phyloP scores from a whole-genome alignment of 2,329 filamentous ascomycete genomes.

The Davidsoniella virescens region DNA sequence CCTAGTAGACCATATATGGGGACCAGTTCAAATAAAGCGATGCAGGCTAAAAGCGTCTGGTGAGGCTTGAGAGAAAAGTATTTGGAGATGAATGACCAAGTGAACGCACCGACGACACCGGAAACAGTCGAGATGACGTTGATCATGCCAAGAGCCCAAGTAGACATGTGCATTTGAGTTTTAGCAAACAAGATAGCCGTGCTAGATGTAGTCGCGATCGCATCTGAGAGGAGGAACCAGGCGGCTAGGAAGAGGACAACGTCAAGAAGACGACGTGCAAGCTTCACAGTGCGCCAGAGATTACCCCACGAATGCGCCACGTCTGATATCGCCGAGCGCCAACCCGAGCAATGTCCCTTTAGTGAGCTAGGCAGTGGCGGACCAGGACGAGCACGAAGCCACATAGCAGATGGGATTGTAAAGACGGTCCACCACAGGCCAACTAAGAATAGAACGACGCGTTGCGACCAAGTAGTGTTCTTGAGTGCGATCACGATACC shows the following conservation, averaged over 20 bases:
- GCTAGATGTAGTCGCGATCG: constrained; percentile 83
- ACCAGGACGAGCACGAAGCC: constrained; percentile 75
- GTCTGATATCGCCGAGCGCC: constrained; percentile 36
- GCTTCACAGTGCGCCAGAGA: constrained; percentile 60
- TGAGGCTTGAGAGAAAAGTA: constrained; percentile 54
- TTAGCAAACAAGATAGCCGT: constrained; percentile 94
- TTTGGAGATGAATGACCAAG: constrained; percentile 68
- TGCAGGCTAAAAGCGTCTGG: constrained; percentile 85
- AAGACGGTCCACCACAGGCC: constrained; percentile 90
- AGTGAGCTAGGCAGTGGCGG: constrained; percentile 46
- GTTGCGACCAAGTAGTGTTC: constrained; percentile 70
- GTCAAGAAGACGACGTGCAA: constrained; percentile 57
- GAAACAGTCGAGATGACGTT: constrained; percentile 78
- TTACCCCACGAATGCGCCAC: constrained; percentile 74
- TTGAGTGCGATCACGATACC: constrained; percentile 55
- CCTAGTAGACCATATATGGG: constrained; percentile 81
- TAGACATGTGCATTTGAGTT: constrained; percentile 76
- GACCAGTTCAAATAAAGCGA: constrained; percentile 78
- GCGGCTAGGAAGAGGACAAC: constrained; percentile 66
- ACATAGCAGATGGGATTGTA: constrained; percentile 73
- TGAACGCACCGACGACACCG: constrained; percentile 76
- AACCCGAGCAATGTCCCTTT: constrained; percentile 20
- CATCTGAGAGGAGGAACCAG: constrained; percentile 91
- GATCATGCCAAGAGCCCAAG: constrained; percentile 77
- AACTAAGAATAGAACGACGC: constrained; percentile 72